Base-by-base conservation (phyloP, 1,284 basidiomycete species). In the Irpex lacteus region DNA sequence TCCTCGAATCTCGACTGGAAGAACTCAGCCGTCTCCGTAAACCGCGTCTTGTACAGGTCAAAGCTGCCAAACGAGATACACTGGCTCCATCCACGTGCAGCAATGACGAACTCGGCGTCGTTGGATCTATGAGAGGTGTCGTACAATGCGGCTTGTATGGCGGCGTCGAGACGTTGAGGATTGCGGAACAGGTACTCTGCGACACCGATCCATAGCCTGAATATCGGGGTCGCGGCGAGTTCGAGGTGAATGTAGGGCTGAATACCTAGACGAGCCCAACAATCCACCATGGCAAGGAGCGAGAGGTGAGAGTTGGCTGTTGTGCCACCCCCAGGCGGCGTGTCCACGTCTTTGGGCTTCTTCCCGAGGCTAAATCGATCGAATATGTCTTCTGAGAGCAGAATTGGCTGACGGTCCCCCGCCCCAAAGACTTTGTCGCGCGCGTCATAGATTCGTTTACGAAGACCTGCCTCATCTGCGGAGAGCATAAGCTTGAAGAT, bases 231-330 rank as follows among this genome's bases (percentile, higher is more conserved):
- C 5, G 96, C 97, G 0, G 97, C 97, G 52, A 99, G 87, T 32
- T 92, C 87, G 65, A 99, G 88, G 78, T 99, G 96, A 50, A 88
- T 88, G 74, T 95, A 98, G 0, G 97, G 98, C 63, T 94, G 87
- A 74, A 98, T 96, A 4, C 82, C 82, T 61, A 98, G 87, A 57
- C 86, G 84, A 8, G 94, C 90, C 98, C 97, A 99, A 74, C 95
- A 98, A 77, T 99, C 98, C 38, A 98, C 98, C 93, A 99, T 99
- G 15, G 96, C 96, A 54, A 99, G 85, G n/a, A 99, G 82, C 7
- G 95, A 91, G 61, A 99, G 87, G 76, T 99, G 98, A 9, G 95
- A 98, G 76, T 99, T 99, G 38, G 86, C 85, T 5, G 74, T 69
- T 8, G 69, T 66, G 0, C 72, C 72, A 40, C 72, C 71, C 49